Evolutionary conservation across 2,329 filamentous ascomycete genomes (phyloP).

Genomic region (Apiospora kogelbergensis): DNA sequence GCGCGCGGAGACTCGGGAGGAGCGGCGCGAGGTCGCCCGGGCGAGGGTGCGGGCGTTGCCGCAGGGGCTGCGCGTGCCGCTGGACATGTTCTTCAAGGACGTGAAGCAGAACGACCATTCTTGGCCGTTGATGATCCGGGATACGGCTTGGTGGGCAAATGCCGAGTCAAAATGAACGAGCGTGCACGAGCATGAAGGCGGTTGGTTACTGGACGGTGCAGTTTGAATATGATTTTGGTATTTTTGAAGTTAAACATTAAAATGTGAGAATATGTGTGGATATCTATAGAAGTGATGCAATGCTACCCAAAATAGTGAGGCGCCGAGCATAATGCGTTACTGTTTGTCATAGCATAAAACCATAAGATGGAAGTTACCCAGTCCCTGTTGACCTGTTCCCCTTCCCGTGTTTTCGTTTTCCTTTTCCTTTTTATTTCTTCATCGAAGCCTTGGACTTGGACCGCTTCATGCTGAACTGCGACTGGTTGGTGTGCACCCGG

Average conservation of each 20-base stretch:
- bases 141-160: background rate
- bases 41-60: background rate
- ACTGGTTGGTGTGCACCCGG: slow-evolving; percentile 40
- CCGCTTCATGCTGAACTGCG: slow-evolving; percentile 15
- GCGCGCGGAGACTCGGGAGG: too few relatives aligned
- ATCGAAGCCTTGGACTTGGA: background rate
- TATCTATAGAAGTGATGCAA: background rate
- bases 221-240: background rate
- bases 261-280: background rate
- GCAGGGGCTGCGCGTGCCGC: background rate
- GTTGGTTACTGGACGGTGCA: background rate
- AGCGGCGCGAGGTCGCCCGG: background rate
- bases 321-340: background rate
- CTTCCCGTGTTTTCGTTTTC: background rate
- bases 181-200: background rate
- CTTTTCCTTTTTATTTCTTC: background rate
- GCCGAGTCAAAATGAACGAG: background rate
- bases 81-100: background rate
- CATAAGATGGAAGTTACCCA: background rate
- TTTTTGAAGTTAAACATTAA: background rate
- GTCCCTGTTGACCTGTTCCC: background rate
- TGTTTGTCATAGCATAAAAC: background rate
- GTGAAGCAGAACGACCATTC: background rate
- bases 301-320: background rate
- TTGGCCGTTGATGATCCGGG: background rate